A percentile compares a stretch with the other conserved stretches of the same genome.
phyloP scores from a whole-genome alignment of 352 stramenopile genomes.

The Pythium periplocum region DNA sequence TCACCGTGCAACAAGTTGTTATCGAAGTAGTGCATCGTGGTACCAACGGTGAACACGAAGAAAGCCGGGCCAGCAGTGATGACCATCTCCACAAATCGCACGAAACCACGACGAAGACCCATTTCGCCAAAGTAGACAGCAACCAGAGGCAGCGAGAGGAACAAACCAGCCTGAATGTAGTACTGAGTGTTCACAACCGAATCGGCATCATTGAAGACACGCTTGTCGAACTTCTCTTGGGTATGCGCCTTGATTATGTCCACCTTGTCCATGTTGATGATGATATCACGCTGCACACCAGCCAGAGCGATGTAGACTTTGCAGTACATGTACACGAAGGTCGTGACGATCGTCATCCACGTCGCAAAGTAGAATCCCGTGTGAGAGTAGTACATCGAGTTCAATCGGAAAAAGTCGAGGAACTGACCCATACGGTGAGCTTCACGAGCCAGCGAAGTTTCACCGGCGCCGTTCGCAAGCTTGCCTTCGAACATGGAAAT shows the following conservation, averaged over 20 bases:
- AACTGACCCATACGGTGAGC: conserved; percentile 83
- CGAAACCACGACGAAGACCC: conserved; percentile 57
- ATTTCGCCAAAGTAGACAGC: conserved; percentile 79
- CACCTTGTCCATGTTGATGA: conserved; percentile 72
- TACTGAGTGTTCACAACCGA: conserved; percentile 80
- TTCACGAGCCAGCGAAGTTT: conserved; percentile 73
- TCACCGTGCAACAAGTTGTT: conserved; percentile 78
- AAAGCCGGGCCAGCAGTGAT: conserved; percentile 67
- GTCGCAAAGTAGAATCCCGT: conserved; percentile 84
- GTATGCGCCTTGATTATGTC: conserved; percentile 66
- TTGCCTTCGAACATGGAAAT: conserved; percentile 88
- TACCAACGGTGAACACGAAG: conserved; percentile 80
- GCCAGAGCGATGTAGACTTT: conserved; percentile 79
- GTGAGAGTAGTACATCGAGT: conserved; percentile 87
- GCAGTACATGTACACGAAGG: conserved; percentile 84
- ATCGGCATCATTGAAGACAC: conserved; percentile 55
- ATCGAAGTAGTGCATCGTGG: conserved; percentile 85
- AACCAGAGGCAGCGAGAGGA: conserved; percentile 74
- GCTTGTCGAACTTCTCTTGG: conserved; percentile 43
- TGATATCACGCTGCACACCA: conserved; percentile 63
- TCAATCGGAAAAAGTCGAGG: conserved; percentile 82
- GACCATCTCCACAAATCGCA: conserved; percentile 75
- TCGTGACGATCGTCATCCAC: conserved; percentile 87
- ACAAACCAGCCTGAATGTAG: conserved; percentile 78
- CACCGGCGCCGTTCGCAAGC: conserved; percentile 73